These are phyloP conservation scores for Chlorella vulgaris DNA, from an alignment of 139 green algal genomes.

Conservation along the genomic window DNA sequence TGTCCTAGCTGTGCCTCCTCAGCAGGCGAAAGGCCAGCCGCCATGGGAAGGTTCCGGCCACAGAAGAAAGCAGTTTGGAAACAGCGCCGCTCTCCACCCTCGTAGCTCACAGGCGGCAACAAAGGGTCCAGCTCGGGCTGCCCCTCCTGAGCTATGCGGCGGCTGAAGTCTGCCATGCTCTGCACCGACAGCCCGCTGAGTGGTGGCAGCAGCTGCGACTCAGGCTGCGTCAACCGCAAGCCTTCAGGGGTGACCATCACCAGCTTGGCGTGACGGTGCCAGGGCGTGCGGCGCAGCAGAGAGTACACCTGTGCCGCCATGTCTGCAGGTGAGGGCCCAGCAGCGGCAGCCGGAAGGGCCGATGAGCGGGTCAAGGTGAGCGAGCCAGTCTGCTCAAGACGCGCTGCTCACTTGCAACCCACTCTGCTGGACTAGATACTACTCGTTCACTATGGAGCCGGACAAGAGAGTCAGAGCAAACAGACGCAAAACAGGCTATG, in stretches of 20 bases:
- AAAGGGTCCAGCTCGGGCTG: conserved; percentile 4
- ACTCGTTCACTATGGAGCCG: too few species aligned
- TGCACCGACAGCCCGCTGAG: conserved; percentile 21
- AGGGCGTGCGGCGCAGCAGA: conserved; percentile 24
- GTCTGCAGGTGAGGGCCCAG: not conserved
- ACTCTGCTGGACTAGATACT: too few species aligned
- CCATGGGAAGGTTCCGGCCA: conserved; percentile 16
- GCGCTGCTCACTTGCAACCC: too few species aligned
- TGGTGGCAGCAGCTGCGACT: conserved; percentile 22
- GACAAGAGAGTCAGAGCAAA: too few species aligned
- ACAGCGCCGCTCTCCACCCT: conserved; percentile 29
- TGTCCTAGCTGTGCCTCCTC: not conserved
- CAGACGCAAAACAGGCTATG: too few species aligned
- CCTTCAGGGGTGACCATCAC: conserved; percentile 13
- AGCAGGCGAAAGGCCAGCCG: not conserved
- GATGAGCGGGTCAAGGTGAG: too few species aligned
- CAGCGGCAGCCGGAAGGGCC: too few species aligned
- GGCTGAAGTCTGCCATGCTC: conserved; percentile 11
- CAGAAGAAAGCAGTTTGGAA: conserved; percentile 12
- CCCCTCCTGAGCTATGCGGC: not conserved
- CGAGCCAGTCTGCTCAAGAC: too few species aligned
- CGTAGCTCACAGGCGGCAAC: conserved; percentile 3
- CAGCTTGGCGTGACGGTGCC: conserved; percentile 25
- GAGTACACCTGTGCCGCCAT: conserved; percentile 4
- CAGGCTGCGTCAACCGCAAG: conserved; percentile 6